phyloP scores from a whole-genome alignment of 202 grass and related monocot genomes.

The Zoysia matrella region DNA sequence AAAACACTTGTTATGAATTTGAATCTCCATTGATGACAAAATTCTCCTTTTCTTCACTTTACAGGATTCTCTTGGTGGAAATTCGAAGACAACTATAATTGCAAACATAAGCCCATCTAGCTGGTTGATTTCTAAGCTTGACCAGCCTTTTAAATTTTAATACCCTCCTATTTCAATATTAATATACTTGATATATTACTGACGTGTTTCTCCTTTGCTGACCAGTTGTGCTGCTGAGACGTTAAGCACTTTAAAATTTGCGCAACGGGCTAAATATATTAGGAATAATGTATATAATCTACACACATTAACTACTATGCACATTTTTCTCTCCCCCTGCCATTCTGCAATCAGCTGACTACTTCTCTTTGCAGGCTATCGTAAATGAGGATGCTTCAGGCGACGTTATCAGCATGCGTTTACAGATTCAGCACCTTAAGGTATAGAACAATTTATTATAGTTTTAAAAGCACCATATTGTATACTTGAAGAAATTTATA shows the following conservation, averaged over 20 bases:
- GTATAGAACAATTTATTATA: slow-evolving; percentile 45
- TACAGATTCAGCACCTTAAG: slow-evolving; percentile 97
- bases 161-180: slow-evolving; percentile 15
- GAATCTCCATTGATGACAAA: neutral
- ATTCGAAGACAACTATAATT: slow-evolving; percentile 98
- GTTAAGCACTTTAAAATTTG: slow-evolving; percentile 96
- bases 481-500: slow-evolving; percentile 11
- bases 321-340: neutral
- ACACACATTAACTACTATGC: slow-evolving; percentile 1
- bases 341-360: slow-evolving; percentile 28
- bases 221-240: slow-evolving; percentile 89
- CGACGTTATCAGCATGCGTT: slow-evolving; percentile 89
- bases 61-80: slow-evolving; percentile 96
- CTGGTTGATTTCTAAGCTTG: slow-evolving; percentile 58
- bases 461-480: neutral
- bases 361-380: slow-evolving; percentile 67
- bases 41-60: slow-evolving; percentile 33
- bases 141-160: neutral
- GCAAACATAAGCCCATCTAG: slow-evolving; percentile 97
- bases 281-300: slow-evolving; percentile 79
- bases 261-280: slow-evolving; percentile 96
- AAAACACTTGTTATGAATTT: slow-evolving; percentile 20
- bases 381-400: slow-evolving; percentile 98
- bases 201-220: slow-evolving; percentile 41
- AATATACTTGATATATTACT: slow-evolving; percentile 21